These are phyloP conservation scores for Nemophila menziesii DNA, from an alignment of 257 asterid genomes.

Conservation along the genomic window DNA sequence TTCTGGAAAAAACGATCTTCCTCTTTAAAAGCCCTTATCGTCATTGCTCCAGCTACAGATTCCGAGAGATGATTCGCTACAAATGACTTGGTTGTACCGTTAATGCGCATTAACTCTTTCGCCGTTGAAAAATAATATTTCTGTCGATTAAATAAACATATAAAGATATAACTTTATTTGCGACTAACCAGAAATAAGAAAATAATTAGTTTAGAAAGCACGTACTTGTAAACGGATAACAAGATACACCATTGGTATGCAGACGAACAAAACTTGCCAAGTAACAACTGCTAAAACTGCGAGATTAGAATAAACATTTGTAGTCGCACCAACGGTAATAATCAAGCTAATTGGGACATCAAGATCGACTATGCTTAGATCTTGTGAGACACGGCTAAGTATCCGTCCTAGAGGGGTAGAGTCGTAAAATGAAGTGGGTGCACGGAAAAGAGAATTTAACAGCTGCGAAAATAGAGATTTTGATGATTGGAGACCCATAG, in stretches of 20 bases:
- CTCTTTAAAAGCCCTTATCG: conserved; percentile 77
- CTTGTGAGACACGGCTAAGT: conserved; percentile 80
- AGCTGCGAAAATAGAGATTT: conserved; percentile 55
- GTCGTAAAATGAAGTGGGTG: conserved; percentile 93
- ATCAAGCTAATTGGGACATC: conserved; percentile 76
- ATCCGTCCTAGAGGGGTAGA: conserved; percentile 93
- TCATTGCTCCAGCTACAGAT: conserved; percentile 68
- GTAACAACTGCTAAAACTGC: conserved; percentile 62
- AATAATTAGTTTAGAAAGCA: too few species aligned
- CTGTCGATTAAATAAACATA: conserved; percentile 30
- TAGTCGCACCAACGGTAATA: conserved; percentile 68
- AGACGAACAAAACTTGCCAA: conserved; percentile 78
- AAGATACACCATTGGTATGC: conserved; percentile 71
- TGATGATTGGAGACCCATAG: conserved; percentile 64
- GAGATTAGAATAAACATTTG: conserved; percentile 55
- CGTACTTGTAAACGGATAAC: conserved; percentile 83
- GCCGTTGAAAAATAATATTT: conserved; percentile 78
- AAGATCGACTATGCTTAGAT: conserved; percentile 81
- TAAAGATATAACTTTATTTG: too few species aligned
- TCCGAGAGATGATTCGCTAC: conserved; percentile 90
- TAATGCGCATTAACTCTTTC: conserved; percentile 81
- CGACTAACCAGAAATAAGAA: too few species aligned
- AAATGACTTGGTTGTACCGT: conserved; percentile 87
- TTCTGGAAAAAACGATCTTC: conserved; percentile 69
- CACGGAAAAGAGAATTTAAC: conserved; percentile 64